Conservation (phyloP, 2,329 filamentous ascomycete genomes). For the Ophiocordyceps sinensis region DNA sequence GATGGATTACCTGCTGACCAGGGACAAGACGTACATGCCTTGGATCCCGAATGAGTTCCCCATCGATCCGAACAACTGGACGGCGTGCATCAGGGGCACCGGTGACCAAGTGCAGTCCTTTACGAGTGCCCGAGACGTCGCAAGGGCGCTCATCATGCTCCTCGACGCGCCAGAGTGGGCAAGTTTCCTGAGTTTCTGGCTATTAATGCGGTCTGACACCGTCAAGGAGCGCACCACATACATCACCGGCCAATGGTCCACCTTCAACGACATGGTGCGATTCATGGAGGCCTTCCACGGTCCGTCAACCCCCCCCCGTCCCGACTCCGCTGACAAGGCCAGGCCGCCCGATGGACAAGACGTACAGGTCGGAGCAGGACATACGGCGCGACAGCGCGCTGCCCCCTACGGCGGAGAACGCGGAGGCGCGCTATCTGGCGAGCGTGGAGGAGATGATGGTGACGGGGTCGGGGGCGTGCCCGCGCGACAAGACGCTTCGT, state of each 20-base stretch:
- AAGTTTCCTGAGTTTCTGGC: neutral
- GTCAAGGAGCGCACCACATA: neutral
- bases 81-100: neutral
- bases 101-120: neutral
- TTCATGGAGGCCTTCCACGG: neutral
- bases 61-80: neutral
- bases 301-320: neutral
- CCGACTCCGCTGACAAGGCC: neutral
- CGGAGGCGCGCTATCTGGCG: neutral
- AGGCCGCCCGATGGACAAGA: neutral
- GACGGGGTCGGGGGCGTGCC: neutral
- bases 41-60: neutral
- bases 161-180: neutral
- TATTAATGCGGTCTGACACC: neutral
- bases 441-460: slow-evolving; percentile 1
- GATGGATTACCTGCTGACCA: slow-evolving; percentile 1
- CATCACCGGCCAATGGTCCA: neutral
- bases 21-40: neutral
- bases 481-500: neutral
- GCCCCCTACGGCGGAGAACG: neutral
- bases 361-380: neutral
- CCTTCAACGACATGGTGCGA: neutral
- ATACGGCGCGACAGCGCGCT: neutral
- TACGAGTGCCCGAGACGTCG: neutral
- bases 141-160: neutral